Evolutionary conservation across 2,329 filamentous ascomycete genomes (phyloP).

Genomic region (Xylariales sp.): DNA sequence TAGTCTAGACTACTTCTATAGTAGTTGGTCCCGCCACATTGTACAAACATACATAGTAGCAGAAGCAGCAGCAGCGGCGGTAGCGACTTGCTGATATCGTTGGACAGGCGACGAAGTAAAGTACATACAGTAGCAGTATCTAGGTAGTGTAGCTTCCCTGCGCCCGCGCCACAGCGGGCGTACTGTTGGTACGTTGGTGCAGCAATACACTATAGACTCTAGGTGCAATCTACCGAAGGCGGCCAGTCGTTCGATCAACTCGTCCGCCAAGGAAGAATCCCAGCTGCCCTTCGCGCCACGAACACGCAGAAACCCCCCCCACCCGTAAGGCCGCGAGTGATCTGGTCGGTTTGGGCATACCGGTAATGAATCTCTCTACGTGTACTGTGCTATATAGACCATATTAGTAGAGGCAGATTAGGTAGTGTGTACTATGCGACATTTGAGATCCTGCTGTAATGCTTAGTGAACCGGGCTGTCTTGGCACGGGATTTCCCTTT

Average conservation of each 20-base stretch:
- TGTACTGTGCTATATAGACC: no score
- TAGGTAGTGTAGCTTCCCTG: conserved; percentile 2
- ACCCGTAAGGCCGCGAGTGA: not conserved
- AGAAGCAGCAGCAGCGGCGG: no score
- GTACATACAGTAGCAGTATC: no score
- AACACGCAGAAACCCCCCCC: not conserved
- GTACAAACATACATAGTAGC: not conserved
- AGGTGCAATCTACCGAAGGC: not conserved
- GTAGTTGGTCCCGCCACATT: not conserved
- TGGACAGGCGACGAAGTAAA: conserved; percentile 4
- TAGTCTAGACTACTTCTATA: not conserved
- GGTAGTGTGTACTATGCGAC: no score
- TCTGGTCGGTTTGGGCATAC: not conserved
- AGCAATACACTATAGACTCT: not conserved
- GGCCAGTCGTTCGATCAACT: conserved; percentile 14
- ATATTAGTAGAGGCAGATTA: no score
- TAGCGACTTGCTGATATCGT: not conserved
- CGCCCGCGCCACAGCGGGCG: conserved; percentile 2
- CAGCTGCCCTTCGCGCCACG: conserved; percentile 18
- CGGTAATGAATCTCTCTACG: not conserved
- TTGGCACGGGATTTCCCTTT: conserved; percentile 31
- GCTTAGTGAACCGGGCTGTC: not conserved
- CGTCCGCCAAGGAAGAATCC: conserved; percentile 11
- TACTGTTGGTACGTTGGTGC: conserved; percentile 11
- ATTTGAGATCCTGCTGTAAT: not conserved